These are phyloP conservation scores for Pulveroboletus sp. DNA, from an alignment of 768 basidiomycete species.

Conservation along the genomic window DNA sequence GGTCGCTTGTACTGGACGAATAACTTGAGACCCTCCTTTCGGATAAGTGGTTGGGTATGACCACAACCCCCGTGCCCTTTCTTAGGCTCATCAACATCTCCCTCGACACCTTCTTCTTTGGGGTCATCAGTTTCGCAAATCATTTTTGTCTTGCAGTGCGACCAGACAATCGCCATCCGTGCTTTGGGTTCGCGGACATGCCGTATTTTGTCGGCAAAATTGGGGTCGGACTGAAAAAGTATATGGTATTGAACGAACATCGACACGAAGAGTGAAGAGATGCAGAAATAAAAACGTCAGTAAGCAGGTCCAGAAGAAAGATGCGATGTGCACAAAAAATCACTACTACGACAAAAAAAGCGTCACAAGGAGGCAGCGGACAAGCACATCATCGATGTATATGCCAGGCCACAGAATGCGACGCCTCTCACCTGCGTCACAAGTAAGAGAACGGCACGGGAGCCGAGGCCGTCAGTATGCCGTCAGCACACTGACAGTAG, in stretches of 20 bases:
- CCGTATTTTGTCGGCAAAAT: conserved; percentile 82
- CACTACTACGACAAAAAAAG: conserved; percentile 31
- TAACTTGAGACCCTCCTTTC: conserved; percentile 94
- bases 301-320: conserved; percentile 35
- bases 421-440: conserved; percentile 57
- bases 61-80: conserved; percentile 98
- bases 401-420: conserved; percentile 54
- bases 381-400: conserved; percentile 45
- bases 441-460: conserved; percentile 46
- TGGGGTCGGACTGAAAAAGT: conserved; percentile 65
- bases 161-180: conserved; percentile 84
- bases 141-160: conserved; percentile 83
- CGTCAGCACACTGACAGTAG: conserved; percentile 21
- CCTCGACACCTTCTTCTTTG: conserved; percentile 77
- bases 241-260: conserved; percentile 22
- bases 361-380: conserved; percentile 58
- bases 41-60: conserved; percentile 78
- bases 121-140: conserved; percentile 84
- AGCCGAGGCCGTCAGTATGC: conserved; percentile 20
- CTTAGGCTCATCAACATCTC: conserved; percentile 62
- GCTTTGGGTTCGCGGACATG: conserved; percentile 82
- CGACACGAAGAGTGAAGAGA: conserved; percentile 33
- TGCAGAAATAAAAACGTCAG: conserved; percentile 58
- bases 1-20: conserved; percentile 91
- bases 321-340: conserved; percentile 24